A percentile compares a stretch with the other conserved stretches of the same genome.
Conservation (phyloP, 495 filamentous ascomycete species). For the Echria macrotheca region DNA sequence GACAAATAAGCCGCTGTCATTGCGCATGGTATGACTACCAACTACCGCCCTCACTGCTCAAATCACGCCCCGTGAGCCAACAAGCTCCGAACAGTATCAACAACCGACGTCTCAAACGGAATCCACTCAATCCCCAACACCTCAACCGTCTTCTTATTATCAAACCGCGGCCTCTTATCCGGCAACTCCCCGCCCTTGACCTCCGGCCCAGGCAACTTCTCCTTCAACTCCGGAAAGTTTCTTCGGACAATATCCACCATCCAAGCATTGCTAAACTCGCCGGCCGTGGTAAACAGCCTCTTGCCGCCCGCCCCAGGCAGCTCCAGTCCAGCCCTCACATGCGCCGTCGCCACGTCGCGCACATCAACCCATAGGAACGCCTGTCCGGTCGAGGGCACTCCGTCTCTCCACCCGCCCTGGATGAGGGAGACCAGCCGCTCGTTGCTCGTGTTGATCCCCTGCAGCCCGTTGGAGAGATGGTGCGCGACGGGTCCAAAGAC, state of each 20-base stretch:
- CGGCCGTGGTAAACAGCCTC: constrained; percentile 50
- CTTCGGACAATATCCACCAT: constrained; percentile 43
- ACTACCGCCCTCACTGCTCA: neutral
- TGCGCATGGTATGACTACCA: neutral
- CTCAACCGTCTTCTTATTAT: constrained; percentile 46
- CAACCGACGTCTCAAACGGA: constrained; percentile 48
- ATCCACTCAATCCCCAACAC: constrained; percentile 54
- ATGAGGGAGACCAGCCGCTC: constrained; percentile 42
- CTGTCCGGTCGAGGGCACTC: constrained; percentile 37
- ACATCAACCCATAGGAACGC: constrained; percentile 51
- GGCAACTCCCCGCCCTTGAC: constrained; percentile 31
- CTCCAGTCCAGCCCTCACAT: constrained; percentile 50
- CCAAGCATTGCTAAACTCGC: constrained; percentile 42
- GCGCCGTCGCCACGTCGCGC: constrained; percentile 54
- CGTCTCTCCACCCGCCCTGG: constrained; percentile 55
- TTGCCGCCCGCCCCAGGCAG: constrained; percentile 44
- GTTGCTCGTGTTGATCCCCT: constrained; percentile 52
- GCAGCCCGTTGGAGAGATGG: constrained; percentile 35
- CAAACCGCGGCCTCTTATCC: constrained; percentile 39
- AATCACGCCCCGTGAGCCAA: constrained; percentile 32
- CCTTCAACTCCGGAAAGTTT: constrained; percentile 48
- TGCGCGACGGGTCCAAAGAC: constrained; percentile 54
- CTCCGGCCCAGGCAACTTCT: constrained; percentile 36
- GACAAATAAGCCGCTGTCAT: no score
- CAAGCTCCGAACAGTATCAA: constrained; percentile 54